Evolutionary conservation across 495 filamentous ascomycete genomes (phyloP).

Genomic region (Achaetomiella virescens): DNA sequence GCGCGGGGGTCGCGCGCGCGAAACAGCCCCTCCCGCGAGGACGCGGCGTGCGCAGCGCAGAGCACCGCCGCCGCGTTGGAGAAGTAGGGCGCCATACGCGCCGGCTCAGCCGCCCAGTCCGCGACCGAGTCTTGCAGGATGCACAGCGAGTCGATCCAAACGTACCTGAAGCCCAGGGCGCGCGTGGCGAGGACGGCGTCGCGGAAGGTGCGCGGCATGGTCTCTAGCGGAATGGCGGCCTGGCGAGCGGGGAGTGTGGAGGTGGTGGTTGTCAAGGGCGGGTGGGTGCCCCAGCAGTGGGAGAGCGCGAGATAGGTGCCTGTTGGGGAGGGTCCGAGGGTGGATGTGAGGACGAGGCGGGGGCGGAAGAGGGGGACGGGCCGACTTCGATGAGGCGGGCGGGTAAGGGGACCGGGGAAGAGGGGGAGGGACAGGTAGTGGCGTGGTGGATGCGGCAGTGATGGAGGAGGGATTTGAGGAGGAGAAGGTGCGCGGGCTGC

Average conservation of each 20-base stretch:
- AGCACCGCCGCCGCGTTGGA: not conserved
- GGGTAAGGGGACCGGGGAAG: not conserved
- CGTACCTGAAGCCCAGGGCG: not conserved
- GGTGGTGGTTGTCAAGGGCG: not conserved
- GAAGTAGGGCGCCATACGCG: not conserved
- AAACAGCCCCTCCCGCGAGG: not conserved
- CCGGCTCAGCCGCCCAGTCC: not conserved
- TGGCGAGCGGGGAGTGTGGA: not conserved
- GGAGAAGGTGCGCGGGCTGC: not conserved
- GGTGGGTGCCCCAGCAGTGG: not conserved
- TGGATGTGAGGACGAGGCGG: not conserved
- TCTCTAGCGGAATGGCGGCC: not conserved
- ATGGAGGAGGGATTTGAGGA: not conserved
- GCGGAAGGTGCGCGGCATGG: not conserved
- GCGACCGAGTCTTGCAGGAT: not conserved
- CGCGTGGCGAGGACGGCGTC: not conserved
- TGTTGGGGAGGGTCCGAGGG: not conserved
- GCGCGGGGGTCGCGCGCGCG: no score
- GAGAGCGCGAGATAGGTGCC: not conserved
- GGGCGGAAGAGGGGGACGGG: not conserved
- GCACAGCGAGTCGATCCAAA: conserved; percentile 4
- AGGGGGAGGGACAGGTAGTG: not conserved
- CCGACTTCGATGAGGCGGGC: not conserved
- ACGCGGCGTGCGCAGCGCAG: not conserved
- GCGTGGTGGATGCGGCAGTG: not conserved